These are phyloP conservation scores for Hortaea sp. DNA, from an alignment of 2,329 filamentous ascomycete species.

Conservation along the genomic window DNA sequence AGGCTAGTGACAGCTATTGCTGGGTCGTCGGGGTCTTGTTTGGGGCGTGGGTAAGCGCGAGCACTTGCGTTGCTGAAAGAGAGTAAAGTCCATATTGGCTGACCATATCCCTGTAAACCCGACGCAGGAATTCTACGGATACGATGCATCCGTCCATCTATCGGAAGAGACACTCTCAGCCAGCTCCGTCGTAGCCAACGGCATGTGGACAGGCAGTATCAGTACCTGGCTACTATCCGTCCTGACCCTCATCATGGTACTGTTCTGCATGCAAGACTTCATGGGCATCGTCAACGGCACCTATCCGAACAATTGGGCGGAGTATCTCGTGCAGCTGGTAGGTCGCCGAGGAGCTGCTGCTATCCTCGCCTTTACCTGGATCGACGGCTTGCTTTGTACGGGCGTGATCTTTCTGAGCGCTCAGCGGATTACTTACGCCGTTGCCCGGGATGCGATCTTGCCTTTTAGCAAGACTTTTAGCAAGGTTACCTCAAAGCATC, in stretches of 20 bases:
- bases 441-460: slow-evolving; percentile 31
- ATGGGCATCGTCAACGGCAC: slow-evolving; percentile 26
- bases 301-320: slow-evolving; percentile 32
- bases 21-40: slow-evolving; percentile 28
- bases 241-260: slow-evolving; percentile 29
- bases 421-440: slow-evolving; percentile 32
- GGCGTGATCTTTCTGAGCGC: slow-evolving; percentile 30
- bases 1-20: slow-evolving; percentile 29
- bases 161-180: slow-evolving; percentile 31
- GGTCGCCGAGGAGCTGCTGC: slow-evolving; percentile 27
- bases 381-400: slow-evolving; percentile 30
- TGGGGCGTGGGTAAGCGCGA: slow-evolving; percentile 5
- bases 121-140: slow-evolving; percentile 5
- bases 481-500: slow-evolving; percentile 16
- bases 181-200: slow-evolving; percentile 27
- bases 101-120: background rate
- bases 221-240: slow-evolving; percentile 29
- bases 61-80: too few species aligned
- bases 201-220: slow-evolving; percentile 30
- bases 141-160: slow-evolving; percentile 29
- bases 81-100: background rate
- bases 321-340: slow-evolving; percentile 30
- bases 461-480: slow-evolving; percentile 28
- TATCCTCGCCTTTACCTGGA: slow-evolving; percentile 28
- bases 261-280: slow-evolving; percentile 34